Conservation (phyloP, 2,329 filamentous ascomycete species). For the Triangularia verruculosa region DNA sequence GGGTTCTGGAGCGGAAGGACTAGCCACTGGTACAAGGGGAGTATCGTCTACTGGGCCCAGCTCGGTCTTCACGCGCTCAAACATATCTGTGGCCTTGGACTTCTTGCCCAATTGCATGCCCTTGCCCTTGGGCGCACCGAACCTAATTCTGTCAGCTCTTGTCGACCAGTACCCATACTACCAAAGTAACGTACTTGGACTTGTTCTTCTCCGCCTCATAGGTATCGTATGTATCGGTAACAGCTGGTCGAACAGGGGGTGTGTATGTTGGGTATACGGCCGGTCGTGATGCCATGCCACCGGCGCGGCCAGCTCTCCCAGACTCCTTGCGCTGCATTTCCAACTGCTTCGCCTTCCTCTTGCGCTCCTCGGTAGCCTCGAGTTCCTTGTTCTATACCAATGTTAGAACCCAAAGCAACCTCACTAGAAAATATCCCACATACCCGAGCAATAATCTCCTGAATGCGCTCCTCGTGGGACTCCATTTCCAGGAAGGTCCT, state of each 20-base stretch:
- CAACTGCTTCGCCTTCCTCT: conserved; percentile 96
- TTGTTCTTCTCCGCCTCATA: conserved; percentile 99
- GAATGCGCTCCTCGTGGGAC: conserved; percentile 96
- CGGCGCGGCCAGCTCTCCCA: conserved; percentile 67
- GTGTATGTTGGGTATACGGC: conserved; percentile 89
- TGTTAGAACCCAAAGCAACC: conserved; percentile 11
- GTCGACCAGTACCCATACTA: not conserved
- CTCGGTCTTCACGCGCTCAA: conserved; percentile 89
- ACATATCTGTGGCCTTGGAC: conserved; percentile 95
- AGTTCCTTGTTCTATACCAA: conserved; percentile 84
- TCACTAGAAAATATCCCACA: conserved; percentile 25
- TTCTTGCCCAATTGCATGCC: conserved; percentile 99
- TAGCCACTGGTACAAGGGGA: conserved; percentile 63
- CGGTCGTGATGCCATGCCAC: conserved; percentile 60
- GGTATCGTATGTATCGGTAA: conserved; percentile 81
- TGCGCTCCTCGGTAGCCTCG: conserved; percentile 96
- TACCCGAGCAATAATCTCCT: conserved; percentile 94
- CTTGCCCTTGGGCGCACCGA: conserved; percentile 77
- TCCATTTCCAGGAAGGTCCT: conserved; percentile 99
- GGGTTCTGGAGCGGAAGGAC: conserved; percentile 51
- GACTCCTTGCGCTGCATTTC: conserved; percentile 99
- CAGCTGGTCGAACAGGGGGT: conserved; percentile 68
- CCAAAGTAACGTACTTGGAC: conserved; percentile 61
- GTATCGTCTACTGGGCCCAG: conserved; percentile 77
- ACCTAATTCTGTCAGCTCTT: conserved; percentile 35